Evolutionary conservation across 306 rosid species (phyloP), one percentile per base, ranked within the genome.

Genomic region (Cicer cuneatum): DNA sequence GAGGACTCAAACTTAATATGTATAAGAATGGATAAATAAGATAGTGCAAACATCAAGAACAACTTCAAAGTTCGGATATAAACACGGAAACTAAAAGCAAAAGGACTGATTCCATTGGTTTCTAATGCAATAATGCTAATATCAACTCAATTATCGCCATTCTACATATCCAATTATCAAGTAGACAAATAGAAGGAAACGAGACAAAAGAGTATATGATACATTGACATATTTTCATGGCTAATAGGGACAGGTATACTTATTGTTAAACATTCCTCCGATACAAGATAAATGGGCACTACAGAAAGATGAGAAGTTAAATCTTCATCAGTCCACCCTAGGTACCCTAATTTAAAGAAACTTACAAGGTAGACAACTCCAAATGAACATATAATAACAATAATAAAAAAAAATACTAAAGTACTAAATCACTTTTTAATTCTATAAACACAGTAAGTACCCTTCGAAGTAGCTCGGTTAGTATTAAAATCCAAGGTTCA

Each of bases 261-360:
- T 16, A n/a, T 66, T 58, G 41, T 41, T 60, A 43, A 53, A 39
- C 39, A 35, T 12, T 24, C 13, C 18, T 43, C 18, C 29, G 9
- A 77, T 24, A 66, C 51, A 42, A 68, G 61, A 43, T 33, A 7
- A 46, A 71, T 52, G 33, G 33, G 21, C 51, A 45, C 61, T 38
- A n/a, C 29, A 53, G 53, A 66, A 76, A 41, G 63, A 71, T 49
- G 75, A 19, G 59, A 48, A 40, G 70, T 56, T 40, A 52, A 56
- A 15, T 60, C 18, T 56, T 24, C 40, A 39, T 14, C 29, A 15
- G 38, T 24, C 66, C 42, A 74, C 60, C 56, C 29, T 18, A 7
- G 48, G 45, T 76, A 37, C 65, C 78, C 41, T 43, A 24, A 59
- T 10, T 39, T 29, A 74, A 18, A 43, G 47, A 19, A 40, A 35